Conservation (phyloP, 1,284 basidiomycete genomes). For the Cystobasidium sp. region DNA sequence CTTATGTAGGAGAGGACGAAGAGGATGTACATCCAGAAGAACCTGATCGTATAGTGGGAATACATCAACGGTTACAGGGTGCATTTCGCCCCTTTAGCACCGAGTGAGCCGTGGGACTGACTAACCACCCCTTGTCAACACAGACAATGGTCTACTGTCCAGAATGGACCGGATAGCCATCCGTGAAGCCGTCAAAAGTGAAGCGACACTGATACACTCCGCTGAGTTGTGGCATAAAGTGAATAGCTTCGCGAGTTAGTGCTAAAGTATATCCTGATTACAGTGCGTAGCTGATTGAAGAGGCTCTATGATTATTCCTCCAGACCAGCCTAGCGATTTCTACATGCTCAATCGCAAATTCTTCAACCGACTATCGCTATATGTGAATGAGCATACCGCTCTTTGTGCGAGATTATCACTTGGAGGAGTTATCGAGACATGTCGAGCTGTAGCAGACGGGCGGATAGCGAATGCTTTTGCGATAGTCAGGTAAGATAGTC, state of each 20-base stretch:
- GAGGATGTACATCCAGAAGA: conserved; percentile 75
- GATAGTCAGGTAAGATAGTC: conserved; percentile 69
- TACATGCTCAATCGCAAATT: conserved; percentile 60
- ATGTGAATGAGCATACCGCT: conserved; percentile 85
- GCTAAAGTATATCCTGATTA: conserved; percentile 69
- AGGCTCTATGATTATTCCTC: not conserved
- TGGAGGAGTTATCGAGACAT: conserved; percentile 91
- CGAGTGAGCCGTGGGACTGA: too few species aligned
- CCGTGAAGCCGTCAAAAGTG: conserved; percentile 72
- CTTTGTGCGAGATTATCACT: conserved; percentile 84
- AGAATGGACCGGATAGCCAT: conserved; percentile 80
- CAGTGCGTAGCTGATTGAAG: conserved; percentile 17
- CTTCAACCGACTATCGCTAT: conserved; percentile 88
- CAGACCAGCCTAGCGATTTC: conserved; percentile 6
- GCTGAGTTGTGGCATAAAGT: conserved; percentile 91
- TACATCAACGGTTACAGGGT: conserved; percentile 69
- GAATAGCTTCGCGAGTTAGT: conserved; percentile 57
- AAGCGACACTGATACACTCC: conserved; percentile 86
- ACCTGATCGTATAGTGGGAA: conserved; percentile 81
- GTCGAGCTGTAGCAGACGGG: conserved; percentile 80
- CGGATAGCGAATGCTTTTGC: conserved; percentile 87
- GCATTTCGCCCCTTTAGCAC: not conserved
- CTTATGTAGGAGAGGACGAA: conserved; percentile 57
- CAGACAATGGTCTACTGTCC: conserved; percentile 62
- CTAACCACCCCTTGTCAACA: not conserved